Base-by-base conservation (phyloP, 2,329 filamentous ascomycete species). In the Pseudopyrenochaeta lycopersici region DNA sequence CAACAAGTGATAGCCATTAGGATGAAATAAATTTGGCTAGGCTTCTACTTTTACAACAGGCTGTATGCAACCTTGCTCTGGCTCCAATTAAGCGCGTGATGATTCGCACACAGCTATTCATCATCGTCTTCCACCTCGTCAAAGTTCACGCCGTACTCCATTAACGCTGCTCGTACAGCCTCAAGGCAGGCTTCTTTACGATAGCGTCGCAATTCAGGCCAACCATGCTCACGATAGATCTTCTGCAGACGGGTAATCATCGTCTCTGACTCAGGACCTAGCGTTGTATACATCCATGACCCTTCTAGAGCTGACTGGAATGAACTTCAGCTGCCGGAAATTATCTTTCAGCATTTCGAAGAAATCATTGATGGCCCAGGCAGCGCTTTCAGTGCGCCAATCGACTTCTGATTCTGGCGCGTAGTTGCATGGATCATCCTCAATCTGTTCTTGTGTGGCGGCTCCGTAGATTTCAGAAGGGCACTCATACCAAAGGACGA, bases 331-430 rank as follows among this genome's bases (percentile, higher is more conserved):
- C 20, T 23, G 27, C 17, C 36, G 21, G 30, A 52, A 58, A 2
- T 52, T 33, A 17, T 36, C 40, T 32, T 59, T 54, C 33, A 54
- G 12, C 12, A 51, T 32, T 30, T 53, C 54, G 35, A 61, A 61
- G 17, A 54, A 61, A 40, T 52, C 49, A 0, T 29, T 14, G 12
- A 58, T 49, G 12, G 58, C 33, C 58, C 51, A 60, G 14, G 42
- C 32, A 1, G 33, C 17, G 3, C 47, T 39, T 23, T 52, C 45
- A 15, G 23, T 42, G 29, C 54, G 51, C 54, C 51, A 55, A 15
- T 57, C 31, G 2, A 18, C 42, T 40, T 60, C 54, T 11, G 49
- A 27, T 15, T 52, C 29, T 9, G 38, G 20, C 1, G 2, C 17
- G n/a, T 46, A 54, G 3, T 41, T 52, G 15, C 53, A 50, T 1